These are phyloP conservation scores for Mucor plumbeus DNA, from an alignment of 371 early-diverging fungal genomes.

Conservation along the genomic window DNA sequence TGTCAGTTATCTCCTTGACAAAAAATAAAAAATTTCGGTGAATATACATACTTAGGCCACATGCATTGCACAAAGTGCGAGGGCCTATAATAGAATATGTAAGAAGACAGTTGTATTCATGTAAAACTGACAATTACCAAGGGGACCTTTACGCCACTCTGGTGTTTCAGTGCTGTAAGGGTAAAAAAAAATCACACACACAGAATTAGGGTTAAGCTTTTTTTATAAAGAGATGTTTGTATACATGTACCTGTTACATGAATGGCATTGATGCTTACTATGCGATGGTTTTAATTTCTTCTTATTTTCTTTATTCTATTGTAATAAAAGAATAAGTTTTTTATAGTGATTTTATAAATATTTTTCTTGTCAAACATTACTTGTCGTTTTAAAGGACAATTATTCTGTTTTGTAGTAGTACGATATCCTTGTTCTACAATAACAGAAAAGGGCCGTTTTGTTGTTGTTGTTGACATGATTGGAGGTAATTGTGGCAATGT, in stretches of 20 bases:
- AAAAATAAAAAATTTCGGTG: not conserved
- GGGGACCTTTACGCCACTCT: slow-evolving; percentile 44
- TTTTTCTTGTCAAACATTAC: slow-evolving; percentile 2
- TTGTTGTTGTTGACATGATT: not conserved
- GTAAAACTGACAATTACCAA: slow-evolving; percentile 24
- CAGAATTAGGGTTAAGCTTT: not conserved
- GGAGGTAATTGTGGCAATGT: not conserved
- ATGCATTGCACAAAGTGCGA: slow-evolving; percentile 45
- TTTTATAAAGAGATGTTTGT: not conserved
- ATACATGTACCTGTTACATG: slow-evolving; percentile 33
- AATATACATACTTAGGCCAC: slow-evolving; percentile 35
- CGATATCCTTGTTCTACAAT: slow-evolving; percentile 6
- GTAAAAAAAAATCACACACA: no score
- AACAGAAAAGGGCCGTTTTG: not conserved
- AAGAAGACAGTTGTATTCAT: not conserved
- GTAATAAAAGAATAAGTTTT: not conserved
- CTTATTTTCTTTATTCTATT: not conserved
- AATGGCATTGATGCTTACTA: slow-evolving; percentile 27
- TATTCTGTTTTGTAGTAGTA: slow-evolving; percentile 3
- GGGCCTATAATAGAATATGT: slow-evolving; percentile 25
- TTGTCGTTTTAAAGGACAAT: slow-evolving; percentile 19
- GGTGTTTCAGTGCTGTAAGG: slow-evolving; percentile 38
- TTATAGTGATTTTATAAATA: not conserved
- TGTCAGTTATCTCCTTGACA: not conserved
- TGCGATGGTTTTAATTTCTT: not conserved